Evolutionary conservation across 768 basidiomycete species (phyloP).

Genomic region (Boletus rubroflammeus): DNA sequence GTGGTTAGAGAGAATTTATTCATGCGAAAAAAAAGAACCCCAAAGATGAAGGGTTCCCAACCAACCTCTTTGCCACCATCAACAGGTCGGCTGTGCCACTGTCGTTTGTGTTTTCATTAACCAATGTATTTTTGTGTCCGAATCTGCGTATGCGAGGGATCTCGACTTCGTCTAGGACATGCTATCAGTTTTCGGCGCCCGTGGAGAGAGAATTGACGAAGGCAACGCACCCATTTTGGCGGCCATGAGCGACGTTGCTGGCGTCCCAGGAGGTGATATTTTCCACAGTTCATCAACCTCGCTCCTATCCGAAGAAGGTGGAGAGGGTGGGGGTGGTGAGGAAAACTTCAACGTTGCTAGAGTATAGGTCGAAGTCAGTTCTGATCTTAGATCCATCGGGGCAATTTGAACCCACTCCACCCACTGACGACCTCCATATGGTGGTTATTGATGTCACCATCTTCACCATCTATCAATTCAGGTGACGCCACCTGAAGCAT

Average conservation of each 20-base stretch:
- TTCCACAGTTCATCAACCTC: conserved; percentile 52
- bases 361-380: conserved; percentile 5
- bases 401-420: conserved; percentile 48
- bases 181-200: conserved; percentile 2
- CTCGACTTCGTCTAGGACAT: conserved; percentile 43
- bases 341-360: conserved; percentile 38
- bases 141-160: conserved; percentile 52
- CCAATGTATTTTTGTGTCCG: conserved; percentile 30
- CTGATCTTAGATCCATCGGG: neutral
- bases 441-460: conserved; percentile 42
- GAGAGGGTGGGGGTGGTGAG: conserved; percentile 37
- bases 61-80: conserved; percentile 21
- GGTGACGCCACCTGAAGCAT: conserved; percentile 22
- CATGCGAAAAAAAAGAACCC: conserved; percentile 17
- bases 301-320: conserved; percentile 37
- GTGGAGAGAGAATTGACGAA: neutral
- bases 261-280: conserved; percentile 45
- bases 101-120: conserved; percentile 1
- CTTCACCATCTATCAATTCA: conserved; percentile 36
- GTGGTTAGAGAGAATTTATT: conserved; percentile 23
- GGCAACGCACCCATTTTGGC: conserved; percentile 47
- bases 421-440: conserved; percentile 61
- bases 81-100: conserved; percentile 9
- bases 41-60: conserved; percentile 10
- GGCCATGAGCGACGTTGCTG: conserved; percentile 38